A percentile compares a stretch with the other conserved stretches of the same genome.
phyloP scores from a whole-genome alignment of 164 flowering plant species.

The Dillenia suffruticosa region DNA sequence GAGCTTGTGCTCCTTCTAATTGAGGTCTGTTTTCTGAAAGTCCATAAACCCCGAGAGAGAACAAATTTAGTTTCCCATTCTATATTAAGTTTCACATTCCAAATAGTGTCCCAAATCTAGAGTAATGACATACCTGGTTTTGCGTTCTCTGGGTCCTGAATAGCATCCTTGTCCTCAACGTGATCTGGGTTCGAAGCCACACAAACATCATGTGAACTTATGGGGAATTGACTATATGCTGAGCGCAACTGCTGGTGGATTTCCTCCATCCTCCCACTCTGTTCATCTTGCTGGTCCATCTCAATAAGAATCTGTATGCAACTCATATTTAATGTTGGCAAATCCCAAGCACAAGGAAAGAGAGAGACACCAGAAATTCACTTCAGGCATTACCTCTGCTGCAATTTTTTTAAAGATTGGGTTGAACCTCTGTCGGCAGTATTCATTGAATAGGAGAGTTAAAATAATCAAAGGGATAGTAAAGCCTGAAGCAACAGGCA shows the following conservation, averaged over 20 bases:
- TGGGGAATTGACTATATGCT: slow-evolving; percentile 50
- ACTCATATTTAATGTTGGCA: slow-evolving; percentile 4
- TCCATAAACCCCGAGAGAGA: too few relatives aligned
- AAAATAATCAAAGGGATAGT: slow-evolving; percentile 59
- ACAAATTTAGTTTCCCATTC: too few relatives aligned
- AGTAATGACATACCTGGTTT: slow-evolving; percentile 10
- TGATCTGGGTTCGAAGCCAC: slow-evolving; percentile 9
- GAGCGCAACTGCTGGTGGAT: slow-evolving; percentile 40
- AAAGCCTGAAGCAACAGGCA: slow-evolving; percentile 75
- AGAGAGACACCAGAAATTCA: not conserved
- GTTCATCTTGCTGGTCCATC: slow-evolving; percentile 77
- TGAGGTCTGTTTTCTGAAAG: too few relatives aligned
- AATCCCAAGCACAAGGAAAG: not conserved
- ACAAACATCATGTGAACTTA: slow-evolving; percentile 10
- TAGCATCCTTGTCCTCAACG: slow-evolving; percentile 3
- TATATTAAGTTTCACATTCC: too few relatives aligned
- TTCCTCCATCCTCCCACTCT: slow-evolving; percentile 52
- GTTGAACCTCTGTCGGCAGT: slow-evolving; percentile 71
- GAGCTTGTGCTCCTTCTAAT: too few relatives aligned
- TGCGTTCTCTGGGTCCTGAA: slow-evolving; percentile 16
- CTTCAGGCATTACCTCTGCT: slow-evolving; percentile 48
- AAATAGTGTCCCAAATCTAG: too few relatives aligned
- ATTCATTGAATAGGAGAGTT: slow-evolving; percentile 81
- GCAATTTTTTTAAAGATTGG: slow-evolving; percentile 56
- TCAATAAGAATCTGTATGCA: slow-evolving; percentile 61